Base-by-base conservation (phyloP, 208 protist species). In the Vickermania ingenoplastis region DNA sequence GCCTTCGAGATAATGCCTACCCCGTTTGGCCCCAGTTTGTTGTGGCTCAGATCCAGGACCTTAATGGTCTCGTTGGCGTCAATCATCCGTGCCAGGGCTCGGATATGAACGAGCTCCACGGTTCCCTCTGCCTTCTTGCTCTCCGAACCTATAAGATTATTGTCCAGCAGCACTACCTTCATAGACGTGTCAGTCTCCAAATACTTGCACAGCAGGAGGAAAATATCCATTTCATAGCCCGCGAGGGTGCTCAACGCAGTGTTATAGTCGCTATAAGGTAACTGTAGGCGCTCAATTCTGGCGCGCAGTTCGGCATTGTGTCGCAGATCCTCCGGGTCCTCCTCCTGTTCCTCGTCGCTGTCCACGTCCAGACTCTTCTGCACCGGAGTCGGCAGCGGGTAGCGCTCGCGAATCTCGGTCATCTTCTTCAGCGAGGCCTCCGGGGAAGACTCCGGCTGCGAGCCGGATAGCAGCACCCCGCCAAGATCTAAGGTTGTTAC, bases 1-100 rank as follows among this genome's bases (percentile, higher is more conserved):
- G 86, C 86, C 71, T 95, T 95, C 17, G 75, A 69, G 41, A 95
- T 24, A 62, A 95, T 79, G 41, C 86, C 89, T 60, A 91, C 69
- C 0, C 89, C 89, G 62, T 84, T 79, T 0, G 79, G 62, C 2
- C 89, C 81, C 3, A 95, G 63, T 0, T 56, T 55, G 70, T 95
- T 95, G 57, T 63, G 59, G 54, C 80, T 81, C 28, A 95, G 73
- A 49, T 93, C 82, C 4, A 95, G 57, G n/a, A 87, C 70, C 51
- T 76, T 70, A n/a, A 95, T 68, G 0, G 75, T 79, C 41, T 91
- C 75, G 60, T 91, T 94, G 1, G 68, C 75, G 55, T 89, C 83
- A 50, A 94, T 73, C 62, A 83, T 67, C 14, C 69, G 66, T 1
- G 81, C 83, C 2, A 91, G 67, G 0, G 73, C 59, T 1, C 82